Percentiles rank a stretch among this genome's conserved stretches.
phyloP scores from a whole-genome alignment of 345 rosid species.

The Noccaea bulbosa region DNA sequence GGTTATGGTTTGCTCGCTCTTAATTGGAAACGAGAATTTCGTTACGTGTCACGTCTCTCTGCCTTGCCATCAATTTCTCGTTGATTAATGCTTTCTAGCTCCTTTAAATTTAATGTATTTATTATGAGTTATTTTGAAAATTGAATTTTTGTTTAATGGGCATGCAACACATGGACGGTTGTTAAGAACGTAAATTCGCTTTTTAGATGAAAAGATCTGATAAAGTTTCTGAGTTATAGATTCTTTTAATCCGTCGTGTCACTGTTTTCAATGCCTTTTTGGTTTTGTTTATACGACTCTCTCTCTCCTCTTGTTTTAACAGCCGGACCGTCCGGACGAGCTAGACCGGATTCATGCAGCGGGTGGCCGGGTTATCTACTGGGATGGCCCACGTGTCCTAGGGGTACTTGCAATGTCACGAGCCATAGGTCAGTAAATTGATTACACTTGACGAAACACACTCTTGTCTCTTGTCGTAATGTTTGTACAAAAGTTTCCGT shows the following conservation, averaged over 20 bases:
- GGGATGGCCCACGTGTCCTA: slow-evolving; percentile 89
- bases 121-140: background rate
- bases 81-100: slow-evolving; percentile 10
- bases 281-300: background rate
- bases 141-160: slow-evolving; percentile 13
- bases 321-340: slow-evolving; percentile 98
- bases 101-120: background rate
- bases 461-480: slow-evolving; percentile 27
- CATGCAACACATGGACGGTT: slow-evolving; percentile 43
- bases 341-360: slow-evolving; percentile 75
- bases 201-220: slow-evolving; percentile 30
- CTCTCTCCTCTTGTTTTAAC: slow-evolving; percentile 3
- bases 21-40: slow-evolving; percentile 21
- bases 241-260: slow-evolving; percentile 38
- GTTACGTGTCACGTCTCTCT: slow-evolving; percentile 32
- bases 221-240: slow-evolving; percentile 32
- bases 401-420: slow-evolving; percentile 95
- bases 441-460: slow-evolving; percentile 35
- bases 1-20: slow-evolving; percentile 32
- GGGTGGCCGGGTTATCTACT: slow-evolving; percentile 86
- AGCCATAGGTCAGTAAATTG: slow-evolving; percentile 68
- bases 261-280: slow-evolving; percentile 29
- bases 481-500: slow-evolving; percentile 17
- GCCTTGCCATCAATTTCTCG: slow-evolving; percentile 24
- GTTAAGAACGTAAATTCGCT: slow-evolving; percentile 23